Percentiles rank a stretch among this genome's conserved stretches.
These are phyloP conservation scores for Eucalyptus regnans DNA, from an alignment of 345 rosid species.

Conservation along the genomic window DNA sequence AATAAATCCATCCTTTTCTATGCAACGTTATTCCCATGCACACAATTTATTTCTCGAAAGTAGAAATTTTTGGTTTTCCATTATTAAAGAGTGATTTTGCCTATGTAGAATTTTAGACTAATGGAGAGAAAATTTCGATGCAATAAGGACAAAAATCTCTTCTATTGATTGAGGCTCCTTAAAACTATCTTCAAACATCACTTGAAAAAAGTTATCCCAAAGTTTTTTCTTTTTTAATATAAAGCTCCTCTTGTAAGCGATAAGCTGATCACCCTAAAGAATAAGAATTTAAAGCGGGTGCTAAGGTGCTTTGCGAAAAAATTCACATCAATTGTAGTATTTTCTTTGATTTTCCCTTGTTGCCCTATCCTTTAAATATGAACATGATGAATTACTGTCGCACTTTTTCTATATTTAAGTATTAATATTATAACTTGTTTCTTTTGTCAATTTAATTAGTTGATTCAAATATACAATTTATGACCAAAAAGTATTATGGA, in stretches of 20 bases:
- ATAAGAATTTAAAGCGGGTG: background rate
- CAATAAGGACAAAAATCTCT: background rate
- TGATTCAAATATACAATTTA: no score
- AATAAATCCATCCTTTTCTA: no score
- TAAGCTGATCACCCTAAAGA: background rate
- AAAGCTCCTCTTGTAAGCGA: background rate
- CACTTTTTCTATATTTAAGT: no score
- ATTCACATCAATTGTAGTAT: background rate
- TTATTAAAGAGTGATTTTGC: background rate
- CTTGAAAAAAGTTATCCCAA: no score
- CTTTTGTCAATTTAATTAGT: background rate
- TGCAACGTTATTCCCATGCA: no score
- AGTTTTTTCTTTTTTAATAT: no score
- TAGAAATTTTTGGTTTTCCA: background rate
- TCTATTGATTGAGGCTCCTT: background rate
- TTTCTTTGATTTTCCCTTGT: background rate
- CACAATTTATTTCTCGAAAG: background rate
- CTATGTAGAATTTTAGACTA: background rate
- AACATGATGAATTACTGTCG: no score
- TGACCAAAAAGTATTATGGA: no score
- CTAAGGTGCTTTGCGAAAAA: background rate
- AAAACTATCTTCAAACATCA: background rate
- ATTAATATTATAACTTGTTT: no score
- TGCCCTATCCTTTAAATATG: background rate
- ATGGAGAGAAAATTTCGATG: background rate